Evolutionary conservation across 2,329 filamentous ascomycete genomes (phyloP).

Genomic region (Pseudocercospora macadamiae): DNA sequence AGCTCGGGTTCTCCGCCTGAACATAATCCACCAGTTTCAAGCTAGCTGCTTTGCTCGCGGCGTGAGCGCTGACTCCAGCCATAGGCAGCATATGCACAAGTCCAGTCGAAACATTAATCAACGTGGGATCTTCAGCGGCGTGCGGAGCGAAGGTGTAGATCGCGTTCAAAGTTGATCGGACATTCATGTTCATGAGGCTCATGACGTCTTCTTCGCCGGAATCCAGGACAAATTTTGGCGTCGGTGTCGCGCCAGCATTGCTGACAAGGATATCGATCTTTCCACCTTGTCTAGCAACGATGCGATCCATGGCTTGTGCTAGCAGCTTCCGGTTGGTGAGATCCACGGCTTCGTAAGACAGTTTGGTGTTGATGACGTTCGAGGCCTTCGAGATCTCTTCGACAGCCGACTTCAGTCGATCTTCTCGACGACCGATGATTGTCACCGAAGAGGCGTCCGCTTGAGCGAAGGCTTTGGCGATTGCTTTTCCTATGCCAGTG

Average conservation of each 20-base stretch:
- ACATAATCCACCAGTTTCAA: constrained; percentile 10
- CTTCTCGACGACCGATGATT: constrained; percentile 19
- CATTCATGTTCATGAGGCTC: not conserved
- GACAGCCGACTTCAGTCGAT: not conserved
- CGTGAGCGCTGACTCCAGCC: constrained; percentile 9
- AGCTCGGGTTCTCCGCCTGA: constrained; percentile 4
- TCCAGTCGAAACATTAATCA: constrained; percentile 41
- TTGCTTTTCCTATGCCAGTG: constrained; percentile 20
- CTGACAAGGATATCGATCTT: constrained; percentile 10
- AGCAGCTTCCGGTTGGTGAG: not conserved
- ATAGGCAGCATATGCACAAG: constrained; percentile 36
- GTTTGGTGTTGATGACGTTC: not conserved
- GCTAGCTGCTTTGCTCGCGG: constrained; percentile 11
- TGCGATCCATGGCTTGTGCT: not conserved
- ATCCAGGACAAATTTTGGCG: not conserved
- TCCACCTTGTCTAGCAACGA: not conserved
- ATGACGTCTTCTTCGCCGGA: constrained; percentile 1
- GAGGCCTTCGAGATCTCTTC: constrained; percentile 4
- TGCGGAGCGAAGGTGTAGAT: constrained; percentile 9
- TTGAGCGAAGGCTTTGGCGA: constrained; percentile 18
- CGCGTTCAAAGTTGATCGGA: constrained; percentile 9
- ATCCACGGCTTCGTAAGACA: not conserved
- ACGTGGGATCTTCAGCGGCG: not conserved
- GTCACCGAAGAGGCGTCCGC: constrained; percentile 19
- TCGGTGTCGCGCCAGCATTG: constrained; percentile 12